Conservation (phyloP, 2,329 filamentous ascomycete species). For the Xylaria sp. region DNA sequence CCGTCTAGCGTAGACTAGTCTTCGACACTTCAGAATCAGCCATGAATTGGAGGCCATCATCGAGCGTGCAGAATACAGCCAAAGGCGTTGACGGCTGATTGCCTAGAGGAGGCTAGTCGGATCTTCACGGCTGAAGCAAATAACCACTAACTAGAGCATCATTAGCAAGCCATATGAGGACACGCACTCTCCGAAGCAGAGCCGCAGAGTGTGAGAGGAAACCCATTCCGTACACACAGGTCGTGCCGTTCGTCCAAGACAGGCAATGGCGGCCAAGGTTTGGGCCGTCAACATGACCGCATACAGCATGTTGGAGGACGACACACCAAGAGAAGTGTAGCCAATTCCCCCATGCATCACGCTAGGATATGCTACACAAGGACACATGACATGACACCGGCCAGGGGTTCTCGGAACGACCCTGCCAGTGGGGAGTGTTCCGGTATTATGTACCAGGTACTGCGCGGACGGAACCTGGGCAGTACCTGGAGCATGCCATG, state of each 20-base stretch:
- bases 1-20: not conserved
- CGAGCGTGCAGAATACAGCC: not conserved
- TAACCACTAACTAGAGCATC: not conserved
- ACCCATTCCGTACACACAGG: constrained; percentile 14
- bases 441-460: constrained; percentile 12
- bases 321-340: constrained; percentile 4
- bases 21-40: not conserved
- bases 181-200: constrained; percentile 14
- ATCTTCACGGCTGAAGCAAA: not conserved
- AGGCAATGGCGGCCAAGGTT: constrained; percentile 21
- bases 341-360: constrained; percentile 20
- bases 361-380: constrained; percentile 26
- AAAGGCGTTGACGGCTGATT: not conserved
- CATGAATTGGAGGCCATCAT: not conserved
- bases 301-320: constrained; percentile 20
- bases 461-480: too few species aligned
- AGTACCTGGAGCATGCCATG: constrained; percentile 1
- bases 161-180: constrained; percentile 15
- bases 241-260: constrained; percentile 22
- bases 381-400: constrained; percentile 28
- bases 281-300: constrained; percentile 21
- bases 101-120: constrained; percentile 6
- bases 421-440: constrained; percentile 29
- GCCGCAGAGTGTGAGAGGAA: constrained; percentile 23
- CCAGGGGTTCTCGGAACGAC: constrained; percentile 28